Percentiles rank a stretch among this genome's conserved stretches.
These are phyloP conservation scores for Cocos nucifera DNA, from an alignment of 176 grass and related monocot genomes.

Conservation along the genomic window DNA sequence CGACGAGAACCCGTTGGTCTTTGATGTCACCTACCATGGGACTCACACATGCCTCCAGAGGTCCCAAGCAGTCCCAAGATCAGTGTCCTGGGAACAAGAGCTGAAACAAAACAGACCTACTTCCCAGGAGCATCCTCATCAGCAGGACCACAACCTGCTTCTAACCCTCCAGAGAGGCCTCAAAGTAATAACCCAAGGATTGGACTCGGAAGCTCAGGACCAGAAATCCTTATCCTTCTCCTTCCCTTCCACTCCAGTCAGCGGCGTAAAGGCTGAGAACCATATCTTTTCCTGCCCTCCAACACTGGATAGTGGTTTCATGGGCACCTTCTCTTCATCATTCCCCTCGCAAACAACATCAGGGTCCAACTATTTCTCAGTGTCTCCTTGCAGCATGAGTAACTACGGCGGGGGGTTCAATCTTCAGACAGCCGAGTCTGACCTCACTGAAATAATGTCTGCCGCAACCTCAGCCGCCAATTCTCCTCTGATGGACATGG, in stretches of 20 bases:
- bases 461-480: slow-evolving; percentile 9
- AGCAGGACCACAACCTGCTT: neutral
- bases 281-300: slow-evolving; percentile 13
- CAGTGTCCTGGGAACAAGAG: slow-evolving; percentile 1
- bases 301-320: slow-evolving; percentile 7
- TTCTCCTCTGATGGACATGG: slow-evolving; percentile 25
- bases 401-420: slow-evolving; percentile 2
- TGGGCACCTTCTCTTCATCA: neutral
- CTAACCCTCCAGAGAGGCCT: neutral
- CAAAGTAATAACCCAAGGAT: neutral
- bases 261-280: no score
- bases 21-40: slow-evolving; percentile 65
- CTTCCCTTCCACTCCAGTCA: slow-evolving; percentile 2
- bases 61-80: neutral
- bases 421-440: slow-evolving; percentile 5
- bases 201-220: slow-evolving; percentile 5
- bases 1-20: slow-evolving; percentile 47
- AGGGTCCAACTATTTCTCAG: slow-evolving; percentile 9
- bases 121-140: neutral
- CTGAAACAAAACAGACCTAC: slow-evolving; percentile 1
- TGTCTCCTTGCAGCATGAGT: slow-evolving; percentile 15
- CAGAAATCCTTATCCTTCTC: slow-evolving; percentile 2
- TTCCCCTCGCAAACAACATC: slow-evolving; percentile 17
- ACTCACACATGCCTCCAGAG: slow-evolving; percentile 48
- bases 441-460: slow-evolving; percentile 10